These are phyloP conservation scores for Hymenoscyphus albidus DNA, from an alignment of 2,329 filamentous ascomycete genomes.

Conservation along the genomic window DNA sequence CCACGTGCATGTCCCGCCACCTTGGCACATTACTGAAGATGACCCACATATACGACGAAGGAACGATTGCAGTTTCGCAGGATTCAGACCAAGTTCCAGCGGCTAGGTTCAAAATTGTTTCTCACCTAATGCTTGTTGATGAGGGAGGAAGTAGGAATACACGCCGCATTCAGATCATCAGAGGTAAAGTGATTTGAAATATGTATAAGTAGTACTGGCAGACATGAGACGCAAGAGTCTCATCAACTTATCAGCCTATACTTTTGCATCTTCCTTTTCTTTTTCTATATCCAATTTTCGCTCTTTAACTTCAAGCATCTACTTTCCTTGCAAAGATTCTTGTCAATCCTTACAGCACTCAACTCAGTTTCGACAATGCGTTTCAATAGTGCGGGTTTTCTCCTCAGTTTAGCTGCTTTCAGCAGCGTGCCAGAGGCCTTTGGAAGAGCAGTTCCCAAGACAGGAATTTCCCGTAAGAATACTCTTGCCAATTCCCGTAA, in stretches of 20 bases:
- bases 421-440: neutral
- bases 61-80: neutral
- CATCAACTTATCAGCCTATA: neutral
- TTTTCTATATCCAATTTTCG: neutral
- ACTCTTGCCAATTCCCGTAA: neutral
- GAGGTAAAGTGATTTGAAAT: neutral
- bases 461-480: neutral
- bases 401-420: conserved; percentile 2
- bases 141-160: neutral
- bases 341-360: neutral
- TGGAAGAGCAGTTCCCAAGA: conserved; percentile 3
- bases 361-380: neutral
- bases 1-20: neutral
- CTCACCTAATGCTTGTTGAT: neutral
- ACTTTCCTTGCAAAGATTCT: neutral
- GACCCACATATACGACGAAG: neutral
- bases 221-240: neutral
- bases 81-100: neutral
- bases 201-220: neutral
- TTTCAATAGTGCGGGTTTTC: conserved; percentile 1
- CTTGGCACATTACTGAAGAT: neutral
- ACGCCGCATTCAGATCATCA: neutral
- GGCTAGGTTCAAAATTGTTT: neutral
- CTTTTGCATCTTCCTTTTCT: neutral
- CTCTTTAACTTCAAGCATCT: neutral